Conservation (phyloP, 108 stramenopile species). For the Skeletonema costatum region DNA sequence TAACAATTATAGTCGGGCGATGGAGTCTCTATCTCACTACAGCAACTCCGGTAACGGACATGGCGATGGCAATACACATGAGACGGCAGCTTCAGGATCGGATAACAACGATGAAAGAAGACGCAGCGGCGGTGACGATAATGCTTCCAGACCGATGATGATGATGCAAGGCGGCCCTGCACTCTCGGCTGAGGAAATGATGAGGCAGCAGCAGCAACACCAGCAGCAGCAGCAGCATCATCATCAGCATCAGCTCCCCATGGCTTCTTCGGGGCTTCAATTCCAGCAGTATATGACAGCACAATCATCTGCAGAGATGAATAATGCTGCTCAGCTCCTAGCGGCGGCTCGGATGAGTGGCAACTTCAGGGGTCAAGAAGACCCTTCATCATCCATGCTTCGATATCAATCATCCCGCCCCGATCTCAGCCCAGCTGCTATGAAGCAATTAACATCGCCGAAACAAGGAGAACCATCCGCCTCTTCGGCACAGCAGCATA, state of each 20-base stretch:
- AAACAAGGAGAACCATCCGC: not conserved
- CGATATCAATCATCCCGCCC: not conserved
- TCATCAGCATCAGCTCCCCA: not conserved
- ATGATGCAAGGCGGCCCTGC: not conserved
- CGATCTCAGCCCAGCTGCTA: not conserved
- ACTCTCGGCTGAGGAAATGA: too few relatives aligned
- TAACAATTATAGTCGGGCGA: too few relatives aligned
- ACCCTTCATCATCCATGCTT: constrained; percentile 1
- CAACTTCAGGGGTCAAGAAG: not conserved
- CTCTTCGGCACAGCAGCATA: not conserved
- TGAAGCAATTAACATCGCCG: not conserved
- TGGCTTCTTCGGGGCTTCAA: not conserved
- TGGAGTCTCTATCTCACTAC: too few relatives aligned
- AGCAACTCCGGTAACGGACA: too few relatives aligned
- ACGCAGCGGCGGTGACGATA: not conserved
- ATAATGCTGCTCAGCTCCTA: not conserved
- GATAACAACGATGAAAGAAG: not conserved
- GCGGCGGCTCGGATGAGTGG: not conserved
- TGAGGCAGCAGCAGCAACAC: too few relatives aligned
- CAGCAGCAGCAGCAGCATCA: not conserved
- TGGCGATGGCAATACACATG: too few relatives aligned
- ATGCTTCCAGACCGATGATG: not conserved
- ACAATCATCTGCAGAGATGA: not conserved
- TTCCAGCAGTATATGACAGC: not conserved
- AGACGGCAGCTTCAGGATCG: too few relatives aligned